These are phyloP conservation scores for Colletotrichum cordylinicola DNA, from an alignment of 2,329 filamentous ascomycete genomes.

Conservation along the genomic window DNA sequence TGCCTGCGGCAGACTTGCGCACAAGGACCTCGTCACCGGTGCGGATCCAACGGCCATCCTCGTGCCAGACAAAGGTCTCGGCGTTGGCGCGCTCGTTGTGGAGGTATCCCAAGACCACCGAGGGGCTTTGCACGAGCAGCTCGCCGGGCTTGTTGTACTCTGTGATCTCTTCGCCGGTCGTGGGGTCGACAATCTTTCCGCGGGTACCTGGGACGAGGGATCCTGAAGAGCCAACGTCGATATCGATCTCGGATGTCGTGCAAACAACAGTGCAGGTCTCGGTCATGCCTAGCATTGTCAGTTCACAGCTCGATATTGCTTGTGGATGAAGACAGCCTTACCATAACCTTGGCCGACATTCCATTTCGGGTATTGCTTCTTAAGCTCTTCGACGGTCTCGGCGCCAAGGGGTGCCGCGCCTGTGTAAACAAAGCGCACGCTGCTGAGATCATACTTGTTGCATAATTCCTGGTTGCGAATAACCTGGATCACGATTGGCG, in stretches of 20 bases:
- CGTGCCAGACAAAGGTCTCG: constrained; percentile 74
- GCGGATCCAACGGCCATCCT: constrained; percentile 77
- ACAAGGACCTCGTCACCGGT: constrained; percentile 84
- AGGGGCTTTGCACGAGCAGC: constrained; percentile 78
- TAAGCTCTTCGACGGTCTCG: constrained; percentile 70
- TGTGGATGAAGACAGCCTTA: constrained; percentile 29
- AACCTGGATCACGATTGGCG: constrained; percentile 79
- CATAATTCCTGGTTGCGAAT: constrained; percentile 65
- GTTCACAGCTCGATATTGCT: background rate
- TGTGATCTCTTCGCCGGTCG: constrained; percentile 72
- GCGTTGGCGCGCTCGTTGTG: constrained; percentile 84
- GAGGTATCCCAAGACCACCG: constrained; percentile 81
- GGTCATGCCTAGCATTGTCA: constrained; percentile 62
- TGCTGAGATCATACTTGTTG: constrained; percentile 71
- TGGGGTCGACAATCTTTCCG: constrained; percentile 66
- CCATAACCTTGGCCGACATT: constrained; percentile 76
- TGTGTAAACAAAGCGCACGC: constrained; percentile 69
- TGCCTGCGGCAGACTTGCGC: constrained; percentile 61
- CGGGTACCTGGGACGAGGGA: constrained; percentile 68
- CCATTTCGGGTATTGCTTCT: constrained; percentile 68
- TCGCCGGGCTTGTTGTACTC: constrained; percentile 78
- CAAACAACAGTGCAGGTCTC: constrained; percentile 75
- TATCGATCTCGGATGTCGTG: constrained; percentile 61
- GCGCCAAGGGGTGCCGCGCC: constrained; percentile 77
- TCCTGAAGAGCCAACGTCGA: constrained; percentile 73